Evolutionary conservation across 768 basidiomycete species (phyloP), one percentile per base, ranked within the genome.

Genomic region (Serendipita indica): DNA sequence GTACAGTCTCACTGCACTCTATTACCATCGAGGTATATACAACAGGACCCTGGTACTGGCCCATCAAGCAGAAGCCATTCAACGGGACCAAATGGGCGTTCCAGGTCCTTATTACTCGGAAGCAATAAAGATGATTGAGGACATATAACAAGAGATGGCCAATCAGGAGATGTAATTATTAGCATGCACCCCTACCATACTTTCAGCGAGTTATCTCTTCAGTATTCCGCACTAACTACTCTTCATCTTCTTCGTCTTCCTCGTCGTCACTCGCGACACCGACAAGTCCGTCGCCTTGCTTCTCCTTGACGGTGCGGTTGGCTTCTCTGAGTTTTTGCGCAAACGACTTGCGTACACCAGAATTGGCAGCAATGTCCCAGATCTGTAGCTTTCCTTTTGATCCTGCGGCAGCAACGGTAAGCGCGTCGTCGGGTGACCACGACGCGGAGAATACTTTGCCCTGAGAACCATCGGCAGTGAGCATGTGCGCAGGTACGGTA

Each of bases 371-470:
- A 37, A 94, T 78, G 66, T 99, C 94, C 94, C 94, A 99, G 14
- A 99, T 75, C 69, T 98, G 94, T 3, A 99, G 70, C 67, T 86
- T 91, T 1, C 89, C 94, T 66, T 90, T 87, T 2, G 90, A 93
- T 12, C 96, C 96, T 30, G 87, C 94, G 2, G 91, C 92, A 2
- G 93, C 94, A 46, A 99, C 70, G 5, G 89, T 96, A 56, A 97
- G 80, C 1, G 92, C 86, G 65, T 93, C 88, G 67, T 98, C 94
- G 0, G 96, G 94, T 3, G 92, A 97, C 75, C 86, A 98, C 0
- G 79, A 75, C 0, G 84, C 76, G 3, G 92, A 87, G 72, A 99
- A 99, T 4, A 98, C 89, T 75, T 94, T 94, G 71, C 96, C 96
- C 93, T 96, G 62, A 39, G 39, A 14, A 41, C 3, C 6, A 18